Conservation (phyloP, 176 grass and related monocot genomes). For the Oryza rufipogon region DNA sequence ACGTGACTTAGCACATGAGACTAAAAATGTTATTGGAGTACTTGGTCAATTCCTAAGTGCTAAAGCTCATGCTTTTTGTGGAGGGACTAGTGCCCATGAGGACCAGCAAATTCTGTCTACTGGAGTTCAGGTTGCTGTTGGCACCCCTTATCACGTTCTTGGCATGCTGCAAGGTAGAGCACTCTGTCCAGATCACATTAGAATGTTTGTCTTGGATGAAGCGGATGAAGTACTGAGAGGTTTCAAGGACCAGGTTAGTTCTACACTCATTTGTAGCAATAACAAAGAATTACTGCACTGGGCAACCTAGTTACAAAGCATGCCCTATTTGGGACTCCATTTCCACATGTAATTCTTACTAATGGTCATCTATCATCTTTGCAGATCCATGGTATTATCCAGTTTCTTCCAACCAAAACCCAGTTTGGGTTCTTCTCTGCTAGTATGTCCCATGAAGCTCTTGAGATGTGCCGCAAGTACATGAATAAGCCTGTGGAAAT, state of each 20-base stretch:
- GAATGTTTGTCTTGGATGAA: slow-evolving; percentile 78
- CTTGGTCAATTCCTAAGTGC: slow-evolving; percentile 71
- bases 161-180: slow-evolving; percentile 51
- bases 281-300: neutral
- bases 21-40: slow-evolving; percentile 61
- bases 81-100: slow-evolving; percentile 46
- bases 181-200: slow-evolving; percentile 59
- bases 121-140: slow-evolving; percentile 58
- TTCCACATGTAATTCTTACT: neutral
- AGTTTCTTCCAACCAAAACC: slow-evolving; percentile 57
- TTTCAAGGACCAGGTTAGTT: slow-evolving; percentile 77
- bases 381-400: slow-evolving; percentile 66
- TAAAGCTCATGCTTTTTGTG: slow-evolving; percentile 64
- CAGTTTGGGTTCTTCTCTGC: slow-evolving; percentile 72
- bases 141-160: slow-evolving; percentile 58
- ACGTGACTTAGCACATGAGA: slow-evolving; percentile 55
- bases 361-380: slow-evolving; percentile 11
- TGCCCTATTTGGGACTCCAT: neutral
- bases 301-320: neutral
- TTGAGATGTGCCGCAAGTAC: slow-evolving; percentile 52
- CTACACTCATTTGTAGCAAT: neutral
- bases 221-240: slow-evolving; percentile 74
- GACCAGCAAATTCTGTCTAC: slow-evolving; percentile 54
- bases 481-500: slow-evolving; percentile 55
- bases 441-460: slow-evolving; percentile 54